phyloP scores from a whole-genome alignment of 768 basidiomycete genomes.

The Neoboletus magnificus region DNA sequence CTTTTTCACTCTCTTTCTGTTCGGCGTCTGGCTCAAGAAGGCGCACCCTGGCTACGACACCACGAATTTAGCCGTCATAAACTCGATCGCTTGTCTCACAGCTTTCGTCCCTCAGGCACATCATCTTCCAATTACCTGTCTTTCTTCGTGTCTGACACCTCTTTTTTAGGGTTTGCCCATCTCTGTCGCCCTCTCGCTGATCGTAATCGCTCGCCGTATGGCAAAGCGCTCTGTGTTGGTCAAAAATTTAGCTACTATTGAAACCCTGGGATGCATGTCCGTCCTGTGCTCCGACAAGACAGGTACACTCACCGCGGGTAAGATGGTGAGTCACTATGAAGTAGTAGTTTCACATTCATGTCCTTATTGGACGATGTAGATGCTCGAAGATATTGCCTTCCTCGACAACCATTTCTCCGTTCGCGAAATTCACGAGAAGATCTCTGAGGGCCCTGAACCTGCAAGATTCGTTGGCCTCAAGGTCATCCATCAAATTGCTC shows the following conservation, averaged over 20 bases:
- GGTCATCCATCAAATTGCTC: slow-evolving; percentile 37
- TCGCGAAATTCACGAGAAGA: slow-evolving; percentile 11
- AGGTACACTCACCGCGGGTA: slow-evolving; percentile 45
- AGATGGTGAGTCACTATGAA: slow-evolving; percentile 35
- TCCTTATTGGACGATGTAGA: slow-evolving; percentile 20
- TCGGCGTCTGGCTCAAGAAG: slow-evolving; percentile 39
- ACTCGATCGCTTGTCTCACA: slow-evolving; percentile 37
- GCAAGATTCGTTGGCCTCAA: slow-evolving; percentile 15
- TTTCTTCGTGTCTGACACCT: background rate
- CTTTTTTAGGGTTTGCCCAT: slow-evolving; percentile 33
- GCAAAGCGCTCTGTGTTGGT: slow-evolving; percentile 45
- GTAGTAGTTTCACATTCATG: no score
- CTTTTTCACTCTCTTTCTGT: slow-evolving; percentile 38
- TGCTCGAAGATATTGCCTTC: slow-evolving; percentile 39
- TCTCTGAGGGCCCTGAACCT: slow-evolving; percentile 7
- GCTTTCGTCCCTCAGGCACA: slow-evolving; percentile 41
- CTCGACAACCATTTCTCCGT: slow-evolving; percentile 24
- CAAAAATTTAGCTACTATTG: slow-evolving; percentile 50
- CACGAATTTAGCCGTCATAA: slow-evolving; percentile 34
- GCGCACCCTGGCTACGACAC: slow-evolving; percentile 32
- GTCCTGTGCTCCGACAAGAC: slow-evolving; percentile 55
- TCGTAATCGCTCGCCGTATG: slow-evolving; percentile 46
- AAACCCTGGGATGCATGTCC: slow-evolving; percentile 50
- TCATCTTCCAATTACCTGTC: background rate
- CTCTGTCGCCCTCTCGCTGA: slow-evolving; percentile 48